These are phyloP conservation scores for Dissophora globulifera DNA, from an alignment of 192 early-diverging fungal genomes.

Conservation along the genomic window DNA sequence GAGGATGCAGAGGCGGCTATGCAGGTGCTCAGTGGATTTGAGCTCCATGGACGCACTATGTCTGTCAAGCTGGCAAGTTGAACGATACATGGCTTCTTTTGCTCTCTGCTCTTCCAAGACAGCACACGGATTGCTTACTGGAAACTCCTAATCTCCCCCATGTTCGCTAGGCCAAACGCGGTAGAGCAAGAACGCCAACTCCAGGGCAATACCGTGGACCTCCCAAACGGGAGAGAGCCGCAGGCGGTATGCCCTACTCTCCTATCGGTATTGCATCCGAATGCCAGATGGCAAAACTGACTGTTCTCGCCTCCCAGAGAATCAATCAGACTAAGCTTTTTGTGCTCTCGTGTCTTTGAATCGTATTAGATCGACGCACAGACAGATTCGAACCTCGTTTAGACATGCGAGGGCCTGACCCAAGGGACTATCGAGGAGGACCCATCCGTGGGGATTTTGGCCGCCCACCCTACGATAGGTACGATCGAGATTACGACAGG, in stretches of 20 bases:
- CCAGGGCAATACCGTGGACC: slow-evolving; percentile 84
- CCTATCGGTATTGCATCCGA: slow-evolving; percentile 22
- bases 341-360: background rate
- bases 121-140: too few relatives aligned
- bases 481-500: slow-evolving; percentile 19
- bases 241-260: slow-evolving; percentile 49
- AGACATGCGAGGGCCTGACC: slow-evolving; percentile 51
- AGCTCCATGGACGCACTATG: slow-evolving; percentile 85
- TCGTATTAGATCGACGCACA: slow-evolving; percentile 24
- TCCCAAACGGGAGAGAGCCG: slow-evolving; percentile 65
- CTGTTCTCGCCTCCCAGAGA: slow-evolving; percentile 18
- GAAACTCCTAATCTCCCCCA: too few relatives aligned
- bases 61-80: slow-evolving; percentile 75
- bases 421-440: slow-evolving; percentile 40
- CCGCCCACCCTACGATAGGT: slow-evolving; percentile 46
- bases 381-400: slow-evolving; percentile 58
- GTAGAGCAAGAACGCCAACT: slow-evolving; percentile 77
- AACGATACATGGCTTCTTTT: background rate
- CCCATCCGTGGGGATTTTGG: slow-evolving; percentile 37
- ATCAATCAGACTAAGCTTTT: background rate
- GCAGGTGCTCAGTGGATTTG: slow-evolving; percentile 69
- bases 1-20: slow-evolving; percentile 80
- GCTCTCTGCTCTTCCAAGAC: too few relatives aligned
- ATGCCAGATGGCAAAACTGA: slow-evolving; percentile 19
- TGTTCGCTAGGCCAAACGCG: slow-evolving; percentile 79